Evolutionary conservation across 23 red algal genomes (phyloP).

Genomic region (Gracilariopsis chorda): DNA sequence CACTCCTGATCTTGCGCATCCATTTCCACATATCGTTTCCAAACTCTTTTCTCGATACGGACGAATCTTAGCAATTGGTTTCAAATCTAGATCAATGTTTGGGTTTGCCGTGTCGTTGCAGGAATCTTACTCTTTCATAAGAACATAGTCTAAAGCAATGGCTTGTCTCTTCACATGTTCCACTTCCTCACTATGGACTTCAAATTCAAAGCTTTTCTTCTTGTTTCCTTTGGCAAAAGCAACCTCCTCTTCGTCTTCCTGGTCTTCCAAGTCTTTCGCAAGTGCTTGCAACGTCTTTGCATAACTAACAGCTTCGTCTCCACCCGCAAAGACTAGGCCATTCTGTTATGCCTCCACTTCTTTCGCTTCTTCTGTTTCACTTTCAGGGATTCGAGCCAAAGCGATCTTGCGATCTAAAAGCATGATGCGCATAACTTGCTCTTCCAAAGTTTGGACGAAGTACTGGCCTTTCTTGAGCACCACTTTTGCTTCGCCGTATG

Average conservation of each 20-base stretch:
- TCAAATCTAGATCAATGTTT: slow-evolving; percentile 75
- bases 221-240: not conserved
- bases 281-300: slow-evolving; percentile 14
- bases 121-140: slow-evolving; percentile 96
- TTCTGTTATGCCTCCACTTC: slow-evolving; percentile 9
- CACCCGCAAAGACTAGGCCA: slow-evolving; percentile 23
- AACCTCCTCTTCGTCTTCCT: slow-evolving; percentile 36
- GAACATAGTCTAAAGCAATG: slow-evolving; percentile 83
- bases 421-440: slow-evolving; percentile 51
- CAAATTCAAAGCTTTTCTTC: slow-evolving; percentile 63
- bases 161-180: slow-evolving; percentile 83
- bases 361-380: not conserved
- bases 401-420: slow-evolving; percentile 57
- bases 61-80: slow-evolving; percentile 78
- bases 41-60: slow-evolving; percentile 94
- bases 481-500: slow-evolving; percentile 89
- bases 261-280: slow-evolving; percentile 55
- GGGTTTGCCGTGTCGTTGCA: slow-evolving; percentile 75
- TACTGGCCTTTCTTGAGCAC: slow-evolving; percentile 77
- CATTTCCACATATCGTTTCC: slow-evolving; percentile 96
- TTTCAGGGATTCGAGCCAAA: not conserved
- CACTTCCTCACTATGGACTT: slow-evolving; percentile 64
- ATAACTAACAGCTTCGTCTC: slow-evolving; percentile 44
- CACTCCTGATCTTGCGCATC: slow-evolving; percentile 84
- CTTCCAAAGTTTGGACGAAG: slow-evolving; percentile 70